Conservation (phyloP, 306 rosid genomes). For the Sphenostylis stenocarpa region DNA sequence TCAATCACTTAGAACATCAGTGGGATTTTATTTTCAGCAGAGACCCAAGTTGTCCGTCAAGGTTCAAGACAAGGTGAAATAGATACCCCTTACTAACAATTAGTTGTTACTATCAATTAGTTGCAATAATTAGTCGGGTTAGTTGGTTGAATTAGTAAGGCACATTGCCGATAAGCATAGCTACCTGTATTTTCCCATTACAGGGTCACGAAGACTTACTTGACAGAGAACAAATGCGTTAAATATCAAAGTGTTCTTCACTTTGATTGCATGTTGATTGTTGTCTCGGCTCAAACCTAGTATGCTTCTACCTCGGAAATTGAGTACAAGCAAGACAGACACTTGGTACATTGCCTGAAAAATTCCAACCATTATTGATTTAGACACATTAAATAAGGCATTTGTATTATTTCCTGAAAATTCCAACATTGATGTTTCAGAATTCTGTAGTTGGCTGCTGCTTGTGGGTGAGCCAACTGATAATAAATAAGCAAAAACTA, state of each 20-base stretch:
- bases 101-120: no score
- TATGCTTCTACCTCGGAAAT: slow-evolving; percentile 70
- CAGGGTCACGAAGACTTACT: slow-evolving; percentile 48
- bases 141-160: not conserved
- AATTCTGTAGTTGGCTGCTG: slow-evolving; percentile 9
- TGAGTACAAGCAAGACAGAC: slow-evolving; percentile 72
- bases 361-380: slow-evolving; percentile 24
- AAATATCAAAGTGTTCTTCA: slow-evolving; percentile 90
- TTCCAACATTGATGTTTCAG: not conserved
- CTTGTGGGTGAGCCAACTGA: not conserved
- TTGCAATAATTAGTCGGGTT: not conserved
- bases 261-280: slow-evolving; percentile 43
- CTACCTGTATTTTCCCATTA: not conserved
- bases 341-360: slow-evolving; percentile 91
- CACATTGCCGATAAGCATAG: not conserved
- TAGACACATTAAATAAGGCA: not conserved
- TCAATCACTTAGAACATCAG: not conserved
- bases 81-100: no score
- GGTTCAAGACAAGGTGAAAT: no score
- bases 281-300: slow-evolving; percentile 46
- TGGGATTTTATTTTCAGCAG: not conserved
- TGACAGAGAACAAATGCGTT: slow-evolving; percentile 93
- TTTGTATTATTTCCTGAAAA: not conserved
- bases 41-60: not conserved
- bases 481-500: slow-evolving; percentile 20